Percentiles rank a stretch among this genome's conserved stretches.
Evolutionary conservation across 2,329 filamentous ascomycete genomes (phyloP).

Genomic region (Paraconiothyrium brasiliense): DNA sequence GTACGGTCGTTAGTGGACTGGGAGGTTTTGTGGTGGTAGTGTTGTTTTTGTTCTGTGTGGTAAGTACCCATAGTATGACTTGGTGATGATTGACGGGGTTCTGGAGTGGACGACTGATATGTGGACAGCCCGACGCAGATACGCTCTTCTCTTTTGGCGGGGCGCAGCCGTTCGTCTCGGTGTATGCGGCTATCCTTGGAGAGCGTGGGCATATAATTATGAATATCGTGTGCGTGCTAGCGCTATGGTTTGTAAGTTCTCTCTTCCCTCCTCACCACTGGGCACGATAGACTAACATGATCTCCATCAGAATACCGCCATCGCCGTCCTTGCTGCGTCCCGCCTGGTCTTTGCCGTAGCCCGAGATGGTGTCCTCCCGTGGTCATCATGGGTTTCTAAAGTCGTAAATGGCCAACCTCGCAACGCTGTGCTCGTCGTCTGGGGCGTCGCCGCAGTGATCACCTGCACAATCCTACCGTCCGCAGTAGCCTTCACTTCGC

Average conservation of each 20-base stretch:
- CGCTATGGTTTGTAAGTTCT: neutral
- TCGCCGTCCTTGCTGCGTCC: neutral
- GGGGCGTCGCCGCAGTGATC: neutral
- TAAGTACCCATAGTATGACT: neutral
- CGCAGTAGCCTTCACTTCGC: neutral
- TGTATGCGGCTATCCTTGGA: neutral
- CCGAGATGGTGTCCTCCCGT: neutral
- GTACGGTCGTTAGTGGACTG: neutral
- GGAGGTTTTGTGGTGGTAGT: neutral
- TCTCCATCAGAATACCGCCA: neutral
- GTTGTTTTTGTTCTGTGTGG: neutral
- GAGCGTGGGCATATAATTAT: neutral
- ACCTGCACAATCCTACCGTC: neutral
- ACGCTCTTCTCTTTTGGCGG: neutral
- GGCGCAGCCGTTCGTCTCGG: neutral
- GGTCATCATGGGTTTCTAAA: neutral
- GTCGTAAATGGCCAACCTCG: neutral
- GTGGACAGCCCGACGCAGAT: neutral
- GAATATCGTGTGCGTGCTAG: neutral
- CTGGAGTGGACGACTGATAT: neutral
- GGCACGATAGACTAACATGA: neutral
- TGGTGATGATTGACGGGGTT: neutral
- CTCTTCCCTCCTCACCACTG: neutral
- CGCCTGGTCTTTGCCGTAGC: neutral
- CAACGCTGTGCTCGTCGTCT: neutral